Conservation (phyloP, 345 rosid species). For the Dipteronia dyeriana region DNA sequence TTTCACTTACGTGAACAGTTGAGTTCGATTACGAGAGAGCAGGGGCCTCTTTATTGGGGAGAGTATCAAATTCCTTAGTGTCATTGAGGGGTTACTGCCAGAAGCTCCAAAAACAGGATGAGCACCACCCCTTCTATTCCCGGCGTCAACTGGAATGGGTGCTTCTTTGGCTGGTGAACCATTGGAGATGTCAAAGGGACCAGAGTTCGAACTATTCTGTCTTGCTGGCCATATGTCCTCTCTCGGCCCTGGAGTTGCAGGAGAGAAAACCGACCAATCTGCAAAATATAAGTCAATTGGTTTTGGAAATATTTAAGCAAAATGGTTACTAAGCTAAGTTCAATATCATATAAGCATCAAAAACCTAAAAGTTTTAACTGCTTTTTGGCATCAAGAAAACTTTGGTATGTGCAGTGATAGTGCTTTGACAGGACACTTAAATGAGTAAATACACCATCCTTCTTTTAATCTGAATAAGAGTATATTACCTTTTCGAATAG, state of each 20-base stretch:
- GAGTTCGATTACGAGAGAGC: constrained; percentile 71
- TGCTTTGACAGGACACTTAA: neutral
- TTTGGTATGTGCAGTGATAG: neutral
- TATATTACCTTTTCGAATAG: constrained; percentile 66
- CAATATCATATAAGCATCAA: neutral
- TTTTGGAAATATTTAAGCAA: constrained; percentile 51
- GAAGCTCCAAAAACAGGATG: constrained; percentile 53
- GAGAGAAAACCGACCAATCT: constrained; percentile 81
- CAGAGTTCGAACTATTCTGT: constrained; percentile 71
- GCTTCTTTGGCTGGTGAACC: constrained; percentile 60
- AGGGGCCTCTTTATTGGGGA: constrained; percentile 96
- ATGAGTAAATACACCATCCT: constrained; percentile 10
- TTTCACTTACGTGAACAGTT: constrained; percentile 69
- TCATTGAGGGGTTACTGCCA: constrained; percentile 65
- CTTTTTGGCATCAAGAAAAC: neutral
- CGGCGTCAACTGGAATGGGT: constrained; percentile 54
- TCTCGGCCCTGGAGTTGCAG: constrained; percentile 93
- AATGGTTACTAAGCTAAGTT: constrained; percentile 16
- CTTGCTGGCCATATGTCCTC: constrained; percentile 92
- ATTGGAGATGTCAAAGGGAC: constrained; percentile 66
- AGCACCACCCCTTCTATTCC: constrained; percentile 55
- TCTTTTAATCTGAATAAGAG: constrained; percentile 13
- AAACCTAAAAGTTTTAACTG: constrained; percentile 1
- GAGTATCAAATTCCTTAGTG: constrained; percentile 79
- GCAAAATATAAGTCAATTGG: constrained; percentile 78